Conservation (phyloP, 305 asterid genomes). For the Plantago lanceolata region DNA sequence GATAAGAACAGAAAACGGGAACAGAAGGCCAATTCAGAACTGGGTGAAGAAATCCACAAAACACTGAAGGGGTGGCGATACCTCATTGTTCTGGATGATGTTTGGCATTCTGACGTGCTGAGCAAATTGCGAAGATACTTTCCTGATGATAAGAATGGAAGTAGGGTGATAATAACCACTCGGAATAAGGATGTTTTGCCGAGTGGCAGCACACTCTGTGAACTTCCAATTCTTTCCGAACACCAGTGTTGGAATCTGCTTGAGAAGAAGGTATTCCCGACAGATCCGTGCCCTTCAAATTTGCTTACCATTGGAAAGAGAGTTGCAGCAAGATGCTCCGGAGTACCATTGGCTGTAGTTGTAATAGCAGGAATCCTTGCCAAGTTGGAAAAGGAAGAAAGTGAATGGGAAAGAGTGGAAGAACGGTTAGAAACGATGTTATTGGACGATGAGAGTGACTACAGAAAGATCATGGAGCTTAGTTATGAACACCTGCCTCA, state of each 20-base stretch:
- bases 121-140: constrained; percentile 5
- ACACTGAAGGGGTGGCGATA: constrained; percentile 12
- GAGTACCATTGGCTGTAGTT: constrained; percentile 26
- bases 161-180: constrained; percentile 20
- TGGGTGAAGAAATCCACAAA: constrained; percentile 10
- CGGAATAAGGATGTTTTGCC: constrained; percentile 16
- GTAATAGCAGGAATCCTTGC: constrained; percentile 26
- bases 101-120: constrained; percentile 23
- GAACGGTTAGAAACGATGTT: constrained; percentile 8
- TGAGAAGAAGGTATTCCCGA: constrained; percentile 13
- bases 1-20: too few species aligned
- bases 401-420: constrained; percentile 25
- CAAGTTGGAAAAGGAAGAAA: not conserved
- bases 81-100: constrained; percentile 29
- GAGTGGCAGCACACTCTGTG: not conserved
- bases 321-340: constrained; percentile 22
- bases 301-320: constrained; percentile 11
- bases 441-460: not conserved
- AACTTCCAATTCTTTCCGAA: constrained; percentile 13
- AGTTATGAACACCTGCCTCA: constrained; percentile 22
- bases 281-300: constrained; percentile 20
- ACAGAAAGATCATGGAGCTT: constrained; percentile 24
- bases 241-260: constrained; percentile 25
- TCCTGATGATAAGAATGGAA: constrained; percentile 19
- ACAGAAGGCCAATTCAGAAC: too few species aligned